Base-by-base conservation (phyloP, 2,329 filamentous ascomycete species). In the Thermothelomyces thermophilus region DNA sequence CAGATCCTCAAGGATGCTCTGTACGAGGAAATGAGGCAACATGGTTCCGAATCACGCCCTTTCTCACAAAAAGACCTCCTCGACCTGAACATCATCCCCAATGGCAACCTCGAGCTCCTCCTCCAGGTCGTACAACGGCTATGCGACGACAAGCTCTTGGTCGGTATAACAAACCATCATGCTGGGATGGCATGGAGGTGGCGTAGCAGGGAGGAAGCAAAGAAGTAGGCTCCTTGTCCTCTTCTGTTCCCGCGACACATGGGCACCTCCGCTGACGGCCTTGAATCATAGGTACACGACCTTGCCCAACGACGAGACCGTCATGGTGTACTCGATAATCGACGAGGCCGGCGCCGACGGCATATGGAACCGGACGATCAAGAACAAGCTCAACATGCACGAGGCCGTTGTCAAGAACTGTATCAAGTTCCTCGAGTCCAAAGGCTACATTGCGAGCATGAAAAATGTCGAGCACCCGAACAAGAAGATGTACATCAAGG, bases 401-500 rank as follows among this genome's bases (percentile, higher is more conserved):
- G 87, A 91, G 62, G 84, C 84, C 43, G 81, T 87, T 33, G 78
- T 97, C 60, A 87, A 86, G 60, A 85, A 86, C 61, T 83, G 83
- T 24, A 76, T 97, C 59, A 95, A 94, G 71, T 82, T 84, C 55
- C 82, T 98, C 54, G 87, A 94, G 67, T 72, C 76, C 34, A 90
- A 89, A 65, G 82, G 83, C 31, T 82, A 94, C 64, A 90, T 98
- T 66, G 86, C 87, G 62, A 82, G 84, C 51, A 90, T 97, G 70
- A 93, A 91, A 70, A 93, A 86, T 67, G 90, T 95, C 68, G 90
- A 95, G 70, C 84, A 87, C 63, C 88, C 89, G 24, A 87, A 84
- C 58, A 86, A 93, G 65, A 95, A 95, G 70, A 95, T 95, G 79
- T 98, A 93, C 75, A 95, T 98, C 77, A 84, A 95, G 63, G 82